Conservation (phyloP, 1,284 basidiomycete genomes). For the Mrakiaceae sp. region DNA sequence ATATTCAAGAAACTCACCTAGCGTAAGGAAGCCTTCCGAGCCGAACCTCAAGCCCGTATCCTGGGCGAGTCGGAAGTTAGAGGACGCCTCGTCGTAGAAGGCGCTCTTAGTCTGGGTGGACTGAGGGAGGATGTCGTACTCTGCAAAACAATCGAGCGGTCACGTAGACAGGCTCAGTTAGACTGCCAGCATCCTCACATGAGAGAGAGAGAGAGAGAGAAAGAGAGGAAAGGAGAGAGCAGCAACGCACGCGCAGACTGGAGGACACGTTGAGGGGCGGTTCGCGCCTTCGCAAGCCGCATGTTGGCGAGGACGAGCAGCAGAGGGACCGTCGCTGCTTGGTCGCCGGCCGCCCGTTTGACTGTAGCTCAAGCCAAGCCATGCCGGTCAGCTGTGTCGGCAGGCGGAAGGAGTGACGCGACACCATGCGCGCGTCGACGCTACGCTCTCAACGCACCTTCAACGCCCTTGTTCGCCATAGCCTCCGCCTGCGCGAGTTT, state of each 20-base stretch:
- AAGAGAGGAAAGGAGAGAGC: not conserved
- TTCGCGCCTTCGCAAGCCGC: constrained; percentile 60
- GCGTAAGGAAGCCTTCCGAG: constrained; percentile 51
- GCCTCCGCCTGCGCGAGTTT: constrained; percentile 29
- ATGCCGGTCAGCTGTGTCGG: constrained; percentile 17
- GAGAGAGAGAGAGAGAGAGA: constrained; percentile 3
- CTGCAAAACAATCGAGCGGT: constrained; percentile 34
- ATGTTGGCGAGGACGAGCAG: constrained; percentile 73
- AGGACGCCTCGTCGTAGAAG: constrained; percentile 54
- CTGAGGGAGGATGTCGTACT: constrained; percentile 52
- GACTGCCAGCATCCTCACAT: not conserved
- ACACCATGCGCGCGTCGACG: not conserved
- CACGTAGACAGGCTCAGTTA: constrained; percentile 19
- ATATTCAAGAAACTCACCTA: constrained; percentile 37
- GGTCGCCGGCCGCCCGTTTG: constrained; percentile 31
- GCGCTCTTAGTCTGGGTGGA: constrained; percentile 53
- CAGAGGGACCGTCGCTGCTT: constrained; percentile 42
- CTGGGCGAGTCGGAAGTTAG: constrained; percentile 55
- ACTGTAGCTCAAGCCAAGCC: constrained; percentile 20
- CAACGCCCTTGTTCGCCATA: constrained; percentile 30
- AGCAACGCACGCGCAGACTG: constrained; percentile 53
- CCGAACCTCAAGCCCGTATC: constrained; percentile 40
- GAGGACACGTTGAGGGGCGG: constrained; percentile 67
- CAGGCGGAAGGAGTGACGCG: constrained; percentile 19
- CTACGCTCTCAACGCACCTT: constrained; percentile 25